Evolutionary conservation across 148 eudicot genomes (phyloP), one percentile per base, ranked within the genome.

Genomic region (Chenopodium berlandieri): DNA sequence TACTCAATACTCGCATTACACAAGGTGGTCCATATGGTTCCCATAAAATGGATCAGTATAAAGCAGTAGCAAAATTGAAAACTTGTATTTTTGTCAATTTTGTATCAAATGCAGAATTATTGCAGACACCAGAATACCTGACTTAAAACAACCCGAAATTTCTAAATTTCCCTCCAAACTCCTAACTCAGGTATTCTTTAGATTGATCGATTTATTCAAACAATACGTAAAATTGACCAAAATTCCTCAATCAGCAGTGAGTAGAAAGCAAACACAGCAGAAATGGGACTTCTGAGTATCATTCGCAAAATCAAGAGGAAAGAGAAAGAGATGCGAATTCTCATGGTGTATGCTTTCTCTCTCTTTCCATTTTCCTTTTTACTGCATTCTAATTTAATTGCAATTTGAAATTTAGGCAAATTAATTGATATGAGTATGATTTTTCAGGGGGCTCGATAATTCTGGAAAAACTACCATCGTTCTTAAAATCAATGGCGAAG

Each of bases 381-480:
- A 31, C 62, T 7, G 81, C 2, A 8, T 64, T 23, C 48, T 23
- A 58, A 48, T 32, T 8, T 8, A 65, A 40, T 46, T 22, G 32
- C 25, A 64, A 31, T 78, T 56, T 0, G 1, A 50, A 73, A 54
- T 66, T 5, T 54, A 63, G 27, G 27, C 27, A 27, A 27, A 64
- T 62, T 7, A 9, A 52, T 78, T 17, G 27, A 56, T 9, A 14
- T 71, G 40, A 70, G 16, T 48, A 47, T 82, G 79, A 27, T 27
- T 27, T 27, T 27, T 27, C 85, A 95, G 93, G 80, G 97, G 97
- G 31, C 87, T 95, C 58, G 97, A 94, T 71, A 95, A 95, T 82
- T 95, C 99, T 0, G 99, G 97, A 72, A 95, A 95, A 84, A 95
- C 99, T 10, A 95, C 98, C 1, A 92, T 95, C 68, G 98, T 95